phyloP scores from a whole-genome alignment of 140 eudicot genomes.

The Flaveria floridana region DNA sequence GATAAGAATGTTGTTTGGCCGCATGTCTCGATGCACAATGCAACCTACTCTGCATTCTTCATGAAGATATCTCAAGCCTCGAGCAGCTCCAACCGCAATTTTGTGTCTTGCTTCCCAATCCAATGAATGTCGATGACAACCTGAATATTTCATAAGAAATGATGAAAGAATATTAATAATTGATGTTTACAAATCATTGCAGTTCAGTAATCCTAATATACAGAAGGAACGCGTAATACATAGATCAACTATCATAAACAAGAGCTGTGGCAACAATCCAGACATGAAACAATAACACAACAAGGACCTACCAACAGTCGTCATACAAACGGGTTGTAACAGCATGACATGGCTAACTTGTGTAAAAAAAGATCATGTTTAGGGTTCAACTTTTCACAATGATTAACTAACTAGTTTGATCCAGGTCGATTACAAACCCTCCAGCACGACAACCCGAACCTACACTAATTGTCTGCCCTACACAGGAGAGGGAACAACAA shows the following conservation, averaged over 20 bases:
- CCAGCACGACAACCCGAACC: background rate
- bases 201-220: too few relatives aligned
- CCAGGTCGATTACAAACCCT: background rate
- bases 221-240: too few relatives aligned
- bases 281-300: too few relatives aligned
- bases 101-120: constrained; percentile 84
- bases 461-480: background rate
- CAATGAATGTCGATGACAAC: constrained; percentile 54
- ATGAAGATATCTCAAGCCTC: constrained; percentile 90
- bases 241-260: too few relatives aligned
- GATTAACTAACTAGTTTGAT: background rate
- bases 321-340: background rate
- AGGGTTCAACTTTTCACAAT: background rate
- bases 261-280: too few relatives aligned
- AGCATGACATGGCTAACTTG: background rate
- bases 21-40: constrained; percentile 93
- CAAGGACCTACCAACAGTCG: too few relatives aligned
- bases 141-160: constrained; percentile 35
- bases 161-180: too few relatives aligned
- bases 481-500: background rate
- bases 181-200: too few relatives aligned
- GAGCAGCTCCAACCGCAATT: constrained; percentile 85
- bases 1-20: constrained; percentile 87
- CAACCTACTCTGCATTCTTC: constrained; percentile 98
- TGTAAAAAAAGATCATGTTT: background rate